phyloP scores from a whole-genome alignment of 2,329 filamentous ascomycete species.

The Neonectria punicea region DNA sequence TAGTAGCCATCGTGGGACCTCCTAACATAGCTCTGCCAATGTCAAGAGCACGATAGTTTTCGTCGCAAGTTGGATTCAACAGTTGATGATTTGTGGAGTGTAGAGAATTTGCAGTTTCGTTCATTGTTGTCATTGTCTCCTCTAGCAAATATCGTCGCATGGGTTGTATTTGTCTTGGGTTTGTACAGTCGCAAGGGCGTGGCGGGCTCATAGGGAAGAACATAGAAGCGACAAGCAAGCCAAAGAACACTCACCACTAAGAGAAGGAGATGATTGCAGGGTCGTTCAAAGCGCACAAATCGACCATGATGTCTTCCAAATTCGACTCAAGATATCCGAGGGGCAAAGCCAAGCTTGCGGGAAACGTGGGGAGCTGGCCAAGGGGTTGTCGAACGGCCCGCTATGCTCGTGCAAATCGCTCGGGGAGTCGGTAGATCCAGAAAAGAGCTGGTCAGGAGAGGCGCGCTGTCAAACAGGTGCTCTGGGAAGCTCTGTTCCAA shows the following conservation, averaged over 20 bases:
- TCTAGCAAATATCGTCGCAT: not conserved
- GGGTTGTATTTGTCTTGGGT: conserved; percentile 7
- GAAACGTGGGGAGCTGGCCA: conserved; percentile 30
- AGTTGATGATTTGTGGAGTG: not conserved
- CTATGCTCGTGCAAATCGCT: conserved; percentile 24
- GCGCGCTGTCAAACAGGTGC: conserved; percentile 35
- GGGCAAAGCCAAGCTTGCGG: conserved; percentile 40
- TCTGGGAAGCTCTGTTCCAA: conserved; percentile 40
- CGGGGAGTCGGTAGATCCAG: conserved; percentile 21
- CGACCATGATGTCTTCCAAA: conserved; percentile 54
- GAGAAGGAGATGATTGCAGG: conserved; percentile 48
- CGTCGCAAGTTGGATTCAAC: not conserved
- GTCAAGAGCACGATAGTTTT: not conserved
- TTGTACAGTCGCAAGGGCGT: conserved; percentile 4
- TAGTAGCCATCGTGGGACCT: not conserved
- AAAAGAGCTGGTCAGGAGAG: conserved; percentile 26
- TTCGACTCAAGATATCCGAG: conserved; percentile 35
- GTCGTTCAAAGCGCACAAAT: conserved; percentile 49
- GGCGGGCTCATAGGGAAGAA: conserved; percentile 9
- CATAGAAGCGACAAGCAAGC: conserved; percentile 9
- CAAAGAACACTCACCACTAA: conserved; percentile 52
- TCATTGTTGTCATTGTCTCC: conserved; percentile 2
- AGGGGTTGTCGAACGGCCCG: conserved; percentile 11
- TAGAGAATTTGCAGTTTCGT: not conserved
- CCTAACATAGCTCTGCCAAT: not conserved